A percentile compares a stretch with the other conserved stretches of the same genome.
These are phyloP conservation scores for Nectriaceae sp. DNA, from an alignment of 2,329 filamentous ascomycete species.

Conservation along the genomic window DNA sequence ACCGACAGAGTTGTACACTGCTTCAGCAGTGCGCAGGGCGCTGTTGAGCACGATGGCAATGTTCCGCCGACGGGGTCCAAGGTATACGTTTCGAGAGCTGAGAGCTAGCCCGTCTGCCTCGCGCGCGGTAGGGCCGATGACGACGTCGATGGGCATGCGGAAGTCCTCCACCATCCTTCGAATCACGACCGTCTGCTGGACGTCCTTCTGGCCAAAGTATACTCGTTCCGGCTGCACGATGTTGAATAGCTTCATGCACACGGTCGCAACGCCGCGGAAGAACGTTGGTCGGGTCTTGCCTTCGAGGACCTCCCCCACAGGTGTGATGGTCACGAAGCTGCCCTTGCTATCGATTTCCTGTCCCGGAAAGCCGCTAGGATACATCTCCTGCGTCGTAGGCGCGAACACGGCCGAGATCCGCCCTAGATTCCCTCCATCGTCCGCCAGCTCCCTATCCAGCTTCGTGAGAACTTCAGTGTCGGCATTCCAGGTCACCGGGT, in stretches of 20 bases:
- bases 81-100: conserved; percentile 92
- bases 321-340: conserved; percentile 89
- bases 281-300: conserved; percentile 88
- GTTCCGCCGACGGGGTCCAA: conserved; percentile 72
- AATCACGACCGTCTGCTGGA: conserved; percentile 93
- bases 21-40: conserved; percentile 71
- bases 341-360: conserved; percentile 76
- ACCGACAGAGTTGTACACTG: conserved; percentile 58
- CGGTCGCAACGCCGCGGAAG: conserved; percentile 92
- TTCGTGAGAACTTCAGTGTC: conserved; percentile 69
- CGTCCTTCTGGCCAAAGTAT: conserved; percentile 97
- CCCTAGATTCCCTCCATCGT: conserved; percentile 60
- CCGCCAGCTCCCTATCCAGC: conserved; percentile 74
- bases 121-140: conserved; percentile 73
- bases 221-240: conserved; percentile 64
- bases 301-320: conserved; percentile 78
- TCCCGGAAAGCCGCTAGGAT: conserved; percentile 76
- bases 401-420: conserved; percentile 83
- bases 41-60: conserved; percentile 72
- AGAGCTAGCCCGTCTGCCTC: conserved; percentile 83
- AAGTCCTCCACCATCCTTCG: conserved; percentile 87
- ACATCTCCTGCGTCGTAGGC: conserved; percentile 81
- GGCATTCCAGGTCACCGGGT: conserved; percentile 84
- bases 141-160: conserved; percentile 72
- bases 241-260: conserved; percentile 78